Conservation (phyloP, 495 filamentous ascomycete species). For the Xylaria longipes region DNA sequence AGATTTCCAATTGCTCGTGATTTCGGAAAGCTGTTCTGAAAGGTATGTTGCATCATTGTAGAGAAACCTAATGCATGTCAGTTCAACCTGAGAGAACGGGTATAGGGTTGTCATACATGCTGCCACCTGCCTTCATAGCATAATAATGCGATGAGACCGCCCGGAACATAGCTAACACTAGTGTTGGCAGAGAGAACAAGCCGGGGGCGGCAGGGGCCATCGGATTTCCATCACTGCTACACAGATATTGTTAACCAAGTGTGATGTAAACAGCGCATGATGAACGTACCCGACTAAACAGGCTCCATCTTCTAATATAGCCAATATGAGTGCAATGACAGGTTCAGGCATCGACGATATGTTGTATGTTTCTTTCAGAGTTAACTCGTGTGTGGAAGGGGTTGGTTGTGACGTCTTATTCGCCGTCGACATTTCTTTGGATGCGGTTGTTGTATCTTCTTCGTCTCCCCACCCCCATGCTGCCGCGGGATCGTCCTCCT, state of each 20-base stretch:
- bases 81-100: background rate
- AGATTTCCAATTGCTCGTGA: slow-evolving; percentile 58
- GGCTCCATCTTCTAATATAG: slow-evolving; percentile 73
- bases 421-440: background rate
- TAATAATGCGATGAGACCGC: slow-evolving; percentile 87
- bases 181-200: slow-evolving; percentile 80
- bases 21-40: slow-evolving; percentile 69
- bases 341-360: slow-evolving; percentile 83
- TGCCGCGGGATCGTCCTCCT: slow-evolving; percentile 58
- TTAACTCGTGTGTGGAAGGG: slow-evolving; percentile 58
- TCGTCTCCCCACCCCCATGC: slow-evolving; percentile 69
- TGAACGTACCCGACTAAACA: slow-evolving; percentile 61
- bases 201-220: slow-evolving; percentile 75
- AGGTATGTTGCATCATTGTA: slow-evolving; percentile 92
- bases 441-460: slow-evolving; percentile 41
- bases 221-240: slow-evolving; percentile 48
- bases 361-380: slow-evolving; percentile 83
- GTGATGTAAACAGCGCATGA: background rate
- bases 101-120: slow-evolving; percentile 62
- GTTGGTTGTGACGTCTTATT: background rate
- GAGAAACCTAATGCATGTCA: slow-evolving; percentile 63
- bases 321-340: slow-evolving; percentile 71
- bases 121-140: slow-evolving; percentile 66
- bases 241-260: slow-evolving; percentile 7
- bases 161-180: slow-evolving; percentile 89